phyloP scores from a whole-genome alignment of 2,329 filamentous ascomycete genomes.

The Aureobasidium mangrovei region DNA sequence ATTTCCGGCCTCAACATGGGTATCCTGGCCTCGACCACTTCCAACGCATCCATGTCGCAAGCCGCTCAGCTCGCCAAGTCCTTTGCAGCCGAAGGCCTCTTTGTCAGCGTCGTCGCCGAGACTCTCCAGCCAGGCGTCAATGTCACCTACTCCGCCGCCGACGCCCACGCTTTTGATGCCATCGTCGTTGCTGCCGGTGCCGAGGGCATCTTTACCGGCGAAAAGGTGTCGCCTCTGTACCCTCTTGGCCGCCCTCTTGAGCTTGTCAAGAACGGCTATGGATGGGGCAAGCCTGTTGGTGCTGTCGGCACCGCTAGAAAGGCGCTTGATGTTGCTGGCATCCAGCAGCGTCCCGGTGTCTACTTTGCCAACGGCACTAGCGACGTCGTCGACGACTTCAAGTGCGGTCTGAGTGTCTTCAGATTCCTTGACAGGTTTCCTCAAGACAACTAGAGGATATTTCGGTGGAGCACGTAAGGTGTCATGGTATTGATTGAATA shows the following conservation, averaged over 20 bases:
- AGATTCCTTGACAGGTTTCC: slow-evolving; percentile 59
- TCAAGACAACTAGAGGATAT: slow-evolving; percentile 34
- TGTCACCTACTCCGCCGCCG: slow-evolving; percentile 64
- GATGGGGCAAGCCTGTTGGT: slow-evolving; percentile 66
- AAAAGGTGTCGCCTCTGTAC: slow-evolving; percentile 50
- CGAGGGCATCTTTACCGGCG: slow-evolving; percentile 41
- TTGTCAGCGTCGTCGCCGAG: slow-evolving; percentile 54
- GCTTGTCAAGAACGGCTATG: slow-evolving; percentile 68
- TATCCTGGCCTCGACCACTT: slow-evolving; percentile 45
- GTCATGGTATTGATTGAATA: too few relatives aligned
- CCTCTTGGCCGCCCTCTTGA: slow-evolving; percentile 63
- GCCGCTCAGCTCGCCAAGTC: slow-evolving; percentile 42
- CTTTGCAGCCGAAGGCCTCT: slow-evolving; percentile 45
- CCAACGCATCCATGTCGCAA: slow-evolving; percentile 38
- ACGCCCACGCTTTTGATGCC: slow-evolving; percentile 52
- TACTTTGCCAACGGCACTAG: slow-evolving; percentile 18
- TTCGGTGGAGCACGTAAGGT: too few relatives aligned
- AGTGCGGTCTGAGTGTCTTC: slow-evolving; percentile 49
- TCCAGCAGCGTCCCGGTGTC: background rate
- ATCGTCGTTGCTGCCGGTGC: slow-evolving; percentile 61
- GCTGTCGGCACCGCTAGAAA: slow-evolving; percentile 45
- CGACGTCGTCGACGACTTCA: background rate
- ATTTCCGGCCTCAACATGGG: slow-evolving; percentile 57
- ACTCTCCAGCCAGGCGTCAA: slow-evolving; percentile 46
- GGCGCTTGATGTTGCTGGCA: background rate